Evolutionary conservation across 2,329 filamentous ascomycete genomes (phyloP).

Genomic region (Trichoderma gracile): DNA sequence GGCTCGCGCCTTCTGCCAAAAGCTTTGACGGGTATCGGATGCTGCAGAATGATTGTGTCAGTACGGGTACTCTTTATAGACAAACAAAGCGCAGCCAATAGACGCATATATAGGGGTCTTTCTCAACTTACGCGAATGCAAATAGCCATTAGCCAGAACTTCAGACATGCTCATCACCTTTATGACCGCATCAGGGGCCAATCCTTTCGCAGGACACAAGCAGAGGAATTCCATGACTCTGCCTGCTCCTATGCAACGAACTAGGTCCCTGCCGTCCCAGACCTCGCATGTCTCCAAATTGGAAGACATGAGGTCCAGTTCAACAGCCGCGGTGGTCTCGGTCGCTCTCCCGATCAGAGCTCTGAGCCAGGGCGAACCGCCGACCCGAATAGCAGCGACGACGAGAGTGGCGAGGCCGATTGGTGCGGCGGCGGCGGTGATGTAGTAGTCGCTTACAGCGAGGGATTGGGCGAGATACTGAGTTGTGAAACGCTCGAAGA

Average conservation of each 20-base stretch:
- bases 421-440: too few species aligned
- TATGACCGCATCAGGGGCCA: neutral
- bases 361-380: conserved; percentile 45
- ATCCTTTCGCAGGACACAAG: neutral
- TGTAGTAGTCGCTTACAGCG: too few species aligned
- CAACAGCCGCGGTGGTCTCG: conserved; percentile 44
- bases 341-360: conserved; percentile 49
- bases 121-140: too few species aligned
- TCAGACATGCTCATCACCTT: neutral
- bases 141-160: neutral
- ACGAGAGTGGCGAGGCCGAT: conserved; percentile 46
- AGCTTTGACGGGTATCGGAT: too few species aligned
- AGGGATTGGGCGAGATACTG: too few species aligned
- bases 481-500: too few species aligned
- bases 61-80: too few species aligned
- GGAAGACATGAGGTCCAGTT: conserved; percentile 48
- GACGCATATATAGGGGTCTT: too few species aligned
- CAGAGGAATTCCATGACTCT: conserved; percentile 29
- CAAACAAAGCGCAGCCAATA: too few species aligned
- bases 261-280: conserved; percentile 45
- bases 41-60: too few species aligned
- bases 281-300: conserved; percentile 49
- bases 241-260: conserved; percentile 30
- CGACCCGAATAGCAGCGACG: conserved; percentile 47
- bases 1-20: neutral